A percentile compares a stretch with the other conserved stretches of the same genome.
phyloP scores from a whole-genome alignment of 2,329 filamentous ascomycete species.

The Chaetomium olivaceum region DNA sequence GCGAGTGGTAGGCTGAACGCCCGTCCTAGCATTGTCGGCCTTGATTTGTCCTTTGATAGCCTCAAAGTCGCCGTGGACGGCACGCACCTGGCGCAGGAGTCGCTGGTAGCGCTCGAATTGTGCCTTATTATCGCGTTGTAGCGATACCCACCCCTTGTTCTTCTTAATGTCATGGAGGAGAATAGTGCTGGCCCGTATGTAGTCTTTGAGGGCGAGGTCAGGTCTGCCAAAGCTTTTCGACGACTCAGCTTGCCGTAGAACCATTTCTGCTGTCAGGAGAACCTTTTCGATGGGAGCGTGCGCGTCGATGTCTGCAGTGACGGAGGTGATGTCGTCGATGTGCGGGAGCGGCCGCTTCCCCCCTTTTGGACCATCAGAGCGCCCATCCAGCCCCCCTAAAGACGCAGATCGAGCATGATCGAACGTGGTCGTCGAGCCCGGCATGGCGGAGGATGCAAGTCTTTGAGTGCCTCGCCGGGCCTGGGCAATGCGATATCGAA shows the following conservation, averaged over 20 bases:
- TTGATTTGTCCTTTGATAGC: conserved; percentile 61
- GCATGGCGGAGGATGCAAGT: conserved; percentile 20
- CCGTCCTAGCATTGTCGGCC: conserved; percentile 63
- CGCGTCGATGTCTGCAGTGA: conserved; percentile 48
- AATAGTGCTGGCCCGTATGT: conserved; percentile 78
- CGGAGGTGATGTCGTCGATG: conserved; percentile 54
- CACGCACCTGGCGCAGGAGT: conserved; percentile 53
- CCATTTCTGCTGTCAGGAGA: conserved; percentile 53
- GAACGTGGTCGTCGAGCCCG: conserved; percentile 33
- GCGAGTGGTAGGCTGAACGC: conserved; percentile 49
- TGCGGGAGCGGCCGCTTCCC: conserved; percentile 49
- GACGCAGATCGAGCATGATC: conserved; percentile 32
- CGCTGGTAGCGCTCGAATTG: conserved; percentile 50
- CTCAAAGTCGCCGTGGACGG: conserved; percentile 53
- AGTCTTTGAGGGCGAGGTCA: conserved; percentile 79
- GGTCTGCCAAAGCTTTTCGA: conserved; percentile 64
- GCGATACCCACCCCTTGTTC: conserved; percentile 70
- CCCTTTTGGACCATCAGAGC: conserved; percentile 25
- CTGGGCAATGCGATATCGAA: not conserved
- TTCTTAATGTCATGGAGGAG: conserved; percentile 72
- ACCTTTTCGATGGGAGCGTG: conserved; percentile 55
- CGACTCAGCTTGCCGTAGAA: conserved; percentile 61
- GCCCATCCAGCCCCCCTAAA: conserved; percentile 6
- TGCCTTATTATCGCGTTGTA: conserved; percentile 57
- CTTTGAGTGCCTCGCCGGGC: not conserved